Base-by-base conservation (phyloP, 768 basidiomycete genomes). In the Wakefieldia striispora region DNA sequence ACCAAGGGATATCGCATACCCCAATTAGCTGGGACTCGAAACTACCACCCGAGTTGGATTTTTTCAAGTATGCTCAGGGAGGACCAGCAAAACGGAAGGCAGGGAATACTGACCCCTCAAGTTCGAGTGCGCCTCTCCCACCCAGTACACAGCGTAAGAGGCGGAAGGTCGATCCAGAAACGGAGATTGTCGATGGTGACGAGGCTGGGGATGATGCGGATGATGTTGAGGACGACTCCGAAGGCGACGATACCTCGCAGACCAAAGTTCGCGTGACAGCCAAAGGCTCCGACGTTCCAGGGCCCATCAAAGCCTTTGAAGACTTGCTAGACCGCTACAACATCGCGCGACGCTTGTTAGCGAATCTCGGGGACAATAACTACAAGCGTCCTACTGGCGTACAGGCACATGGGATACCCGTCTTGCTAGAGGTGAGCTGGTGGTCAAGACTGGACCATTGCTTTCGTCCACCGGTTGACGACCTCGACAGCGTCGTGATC, bases 51-150 rank as follows among this genome's bases (percentile, higher is more conserved):
- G 90, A 88, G 60, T 77, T 97, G 7, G 92, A 98, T 66, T 95
- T 95, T 68, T 98, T 97, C 72, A 92, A 87, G 59, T 92, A 91
- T 53, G 84, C 88, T 3, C 77, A 82, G 54, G 79, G 76, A 21
- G 73, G 72, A 16, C 56, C 71, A 8, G 67, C 62, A 29, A 87
- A 88, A 63, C 77, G 83, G 46, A 84, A 83, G 63, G 57, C 56
- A 17, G 59, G 45, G 23, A 45, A 51, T 57, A 45, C 52, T 37
- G 53, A 54, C 29, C 45, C 53, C 21, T 47, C 57, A 36, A 46
- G 35, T 53, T 52, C 51, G 33, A 47, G 51, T 26, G 50, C 50
- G 39, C 47, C 49, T 37, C 42, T 35, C 46, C 45, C 23, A 17
- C 45, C 53, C 4, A 43, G 47, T 37, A 33, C 44, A 4, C 59